A percentile compares a stretch with the other conserved stretches of the same genome.
Evolutionary conservation across 345 rosid species (phyloP).

Genomic region (Dipteronia sinensis): DNA sequence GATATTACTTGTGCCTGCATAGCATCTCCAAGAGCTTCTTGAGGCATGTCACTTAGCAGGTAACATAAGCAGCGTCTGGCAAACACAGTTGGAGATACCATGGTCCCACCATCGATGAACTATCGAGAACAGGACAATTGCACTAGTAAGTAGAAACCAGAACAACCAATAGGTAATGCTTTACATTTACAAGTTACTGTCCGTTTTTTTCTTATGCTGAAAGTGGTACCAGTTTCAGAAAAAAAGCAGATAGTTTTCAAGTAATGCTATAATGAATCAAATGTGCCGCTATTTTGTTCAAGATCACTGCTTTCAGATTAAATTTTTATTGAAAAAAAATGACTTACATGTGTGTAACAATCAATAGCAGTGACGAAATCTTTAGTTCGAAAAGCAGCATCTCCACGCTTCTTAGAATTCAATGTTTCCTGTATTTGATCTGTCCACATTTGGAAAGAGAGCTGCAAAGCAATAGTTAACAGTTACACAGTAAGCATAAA

Average conservation of each 20-base stretch:
- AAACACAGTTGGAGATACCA: constrained; percentile 79
- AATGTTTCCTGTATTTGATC: constrained; percentile 72
- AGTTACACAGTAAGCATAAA: neutral
- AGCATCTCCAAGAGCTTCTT: constrained; percentile 84
- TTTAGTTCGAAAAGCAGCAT: constrained; percentile 60
- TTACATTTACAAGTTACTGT: neutral
- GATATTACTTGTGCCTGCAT: constrained; percentile 81
- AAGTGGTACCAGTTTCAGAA: neutral
- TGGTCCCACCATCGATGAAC: constrained; percentile 80
- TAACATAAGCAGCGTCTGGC: constrained; percentile 80
- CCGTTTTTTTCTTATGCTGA: neutral
- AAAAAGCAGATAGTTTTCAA: too few relatives aligned
- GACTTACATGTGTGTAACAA: constrained; percentile 56
- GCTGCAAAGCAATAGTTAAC: constrained; percentile 43
- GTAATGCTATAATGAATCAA: neutral
- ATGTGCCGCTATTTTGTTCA: neutral
- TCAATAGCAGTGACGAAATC: constrained; percentile 58
- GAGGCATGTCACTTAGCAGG: constrained; percentile 69
- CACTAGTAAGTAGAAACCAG: neutral
- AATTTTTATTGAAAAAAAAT: neutral
- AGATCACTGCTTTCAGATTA: neutral
- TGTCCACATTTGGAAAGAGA: constrained; percentile 75
- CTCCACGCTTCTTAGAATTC: constrained; percentile 64
- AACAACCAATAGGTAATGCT: neutral
- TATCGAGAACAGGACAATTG: constrained; percentile 17